Conservation (phyloP, 352 stramenopile species). For the Phytophthora citricola region DNA sequence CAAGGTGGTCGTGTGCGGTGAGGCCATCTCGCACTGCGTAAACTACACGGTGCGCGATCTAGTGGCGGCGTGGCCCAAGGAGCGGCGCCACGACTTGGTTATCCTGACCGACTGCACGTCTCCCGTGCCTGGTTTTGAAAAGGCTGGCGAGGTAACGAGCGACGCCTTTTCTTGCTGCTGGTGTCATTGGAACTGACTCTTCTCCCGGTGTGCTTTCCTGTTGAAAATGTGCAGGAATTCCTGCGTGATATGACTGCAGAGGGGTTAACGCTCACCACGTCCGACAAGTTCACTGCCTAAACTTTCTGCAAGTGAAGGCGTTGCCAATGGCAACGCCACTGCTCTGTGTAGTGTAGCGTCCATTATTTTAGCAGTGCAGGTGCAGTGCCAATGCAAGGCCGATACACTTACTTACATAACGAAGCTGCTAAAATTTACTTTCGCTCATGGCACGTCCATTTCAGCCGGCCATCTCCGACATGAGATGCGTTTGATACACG, state of each 20-base stretch:
- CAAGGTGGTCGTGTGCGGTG: conserved; percentile 92
- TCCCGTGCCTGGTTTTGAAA: conserved; percentile 75
- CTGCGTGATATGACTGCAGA: conserved; percentile 65
- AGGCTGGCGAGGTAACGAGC: conserved; percentile 58
- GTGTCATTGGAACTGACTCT: conserved; percentile 10
- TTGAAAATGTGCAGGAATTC: conserved; percentile 49
- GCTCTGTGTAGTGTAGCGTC: neutral
- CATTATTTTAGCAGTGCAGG: conserved; percentile 6
- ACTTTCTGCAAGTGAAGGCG: neutral
- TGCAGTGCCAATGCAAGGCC: neutral
- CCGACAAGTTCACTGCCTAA: conserved; percentile 47
- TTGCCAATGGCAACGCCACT: no score
- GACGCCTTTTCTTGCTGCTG: conserved; percentile 10
- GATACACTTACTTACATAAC: conserved; percentile 2
- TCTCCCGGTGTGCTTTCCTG: neutral
- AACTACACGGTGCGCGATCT: conserved; percentile 97
- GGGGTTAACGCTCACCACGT: conserved; percentile 70
- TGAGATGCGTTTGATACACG: conserved; percentile 4
- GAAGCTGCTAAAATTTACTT: conserved; percentile 14
- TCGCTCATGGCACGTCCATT: conserved; percentile 12
- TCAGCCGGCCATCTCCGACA: conserved; percentile 5
- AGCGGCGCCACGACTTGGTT: conserved; percentile 74
- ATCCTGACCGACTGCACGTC: conserved; percentile 82
- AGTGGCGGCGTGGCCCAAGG: conserved; percentile 79
- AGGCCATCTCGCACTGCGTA: conserved; percentile 97